phyloP scores from a whole-genome alignment of 352 stramenopile species.

The Pythium angustatum region DNA sequence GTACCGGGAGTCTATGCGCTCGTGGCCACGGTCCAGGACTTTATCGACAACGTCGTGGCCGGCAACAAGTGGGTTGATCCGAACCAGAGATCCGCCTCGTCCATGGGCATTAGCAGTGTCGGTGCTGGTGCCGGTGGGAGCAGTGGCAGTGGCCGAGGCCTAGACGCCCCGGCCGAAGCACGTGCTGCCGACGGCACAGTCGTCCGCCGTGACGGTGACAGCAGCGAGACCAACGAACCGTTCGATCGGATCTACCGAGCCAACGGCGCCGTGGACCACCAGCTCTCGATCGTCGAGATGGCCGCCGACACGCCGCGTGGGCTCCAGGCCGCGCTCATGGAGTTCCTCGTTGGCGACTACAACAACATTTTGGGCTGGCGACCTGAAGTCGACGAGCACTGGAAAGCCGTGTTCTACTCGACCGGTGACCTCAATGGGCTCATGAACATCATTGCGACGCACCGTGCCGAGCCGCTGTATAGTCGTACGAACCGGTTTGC shows the following conservation, averaged over 20 bases:
- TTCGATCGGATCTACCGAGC: conserved; percentile 41
- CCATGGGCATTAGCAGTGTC: neutral
- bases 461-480: conserved; percentile 25
- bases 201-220: conserved; percentile 10
- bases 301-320: conserved; percentile 28
- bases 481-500: conserved; percentile 30
- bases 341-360: conserved; percentile 36
- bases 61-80: conserved; percentile 34
- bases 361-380: conserved; percentile 23
- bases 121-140: neutral
- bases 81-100: conserved; percentile 1
- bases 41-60: conserved; percentile 33
- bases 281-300: conserved; percentile 39
- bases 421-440: conserved; percentile 33
- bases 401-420: conserved; percentile 35
- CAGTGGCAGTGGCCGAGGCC: neutral
- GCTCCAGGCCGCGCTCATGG: conserved; percentile 26
- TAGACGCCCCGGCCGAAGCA: neutral
- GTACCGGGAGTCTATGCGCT: conserved; percentile 39
- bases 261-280: conserved; percentile 23
- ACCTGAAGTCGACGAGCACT: conserved; percentile 25
- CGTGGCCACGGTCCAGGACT: conserved; percentile 31
- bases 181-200: neutral
- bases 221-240: conserved; percentile 20
- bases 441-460: conserved; percentile 28